These are phyloP conservation scores for Globisporangium rhizosaccharum DNA, from an alignment of 352 stramenopile genomes.

Conservation along the genomic window DNA sequence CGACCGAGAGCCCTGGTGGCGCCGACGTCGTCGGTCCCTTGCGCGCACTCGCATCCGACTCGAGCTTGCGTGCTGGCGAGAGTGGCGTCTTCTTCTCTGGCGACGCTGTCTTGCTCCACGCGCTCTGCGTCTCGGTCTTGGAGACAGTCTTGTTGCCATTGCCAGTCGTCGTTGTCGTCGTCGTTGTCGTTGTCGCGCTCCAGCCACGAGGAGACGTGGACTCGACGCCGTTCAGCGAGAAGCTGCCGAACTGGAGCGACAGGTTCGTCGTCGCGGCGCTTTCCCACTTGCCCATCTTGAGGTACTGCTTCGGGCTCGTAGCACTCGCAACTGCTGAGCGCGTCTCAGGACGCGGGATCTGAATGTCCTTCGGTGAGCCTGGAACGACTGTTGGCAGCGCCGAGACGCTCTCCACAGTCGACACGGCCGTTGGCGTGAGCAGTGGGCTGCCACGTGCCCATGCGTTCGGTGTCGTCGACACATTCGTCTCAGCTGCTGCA, in stretches of 20 bases:
- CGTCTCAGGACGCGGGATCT: constrained; percentile 30
- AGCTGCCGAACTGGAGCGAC: constrained; percentile 85
- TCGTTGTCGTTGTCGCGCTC: constrained; percentile 40
- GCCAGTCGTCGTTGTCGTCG: constrained; percentile 33
- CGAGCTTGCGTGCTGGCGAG: constrained; percentile 42
- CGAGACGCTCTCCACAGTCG: constrained; percentile 26
- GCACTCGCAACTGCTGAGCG: constrained; percentile 19
- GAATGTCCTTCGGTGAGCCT: constrained; percentile 65
- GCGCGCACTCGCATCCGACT: constrained; percentile 10
- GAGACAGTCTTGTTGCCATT: constrained; percentile 34
- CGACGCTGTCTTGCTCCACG: constrained; percentile 47
- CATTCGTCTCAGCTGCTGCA: constrained; percentile 41
- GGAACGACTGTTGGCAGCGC: constrained; percentile 43
- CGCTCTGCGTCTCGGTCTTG: constrained; percentile 46
- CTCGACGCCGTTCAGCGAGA: constrained; percentile 68
- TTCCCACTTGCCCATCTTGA: constrained; percentile 85
- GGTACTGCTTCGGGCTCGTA: constrained; percentile 66
- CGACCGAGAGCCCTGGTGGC: constrained; percentile 63
- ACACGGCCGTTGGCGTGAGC: constrained; percentile 24
- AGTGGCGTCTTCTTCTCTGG: constrained; percentile 65
- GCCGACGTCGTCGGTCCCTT: constrained; percentile 43
- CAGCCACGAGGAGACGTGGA: constrained; percentile 59
- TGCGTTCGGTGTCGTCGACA: constrained; percentile 48
- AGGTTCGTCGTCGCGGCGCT: constrained; percentile 58
- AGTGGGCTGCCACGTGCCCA: constrained; percentile 62